Base-by-base conservation (phyloP, 768 basidiomycete species). In the Tylopilus vinaceipallidus region DNA sequence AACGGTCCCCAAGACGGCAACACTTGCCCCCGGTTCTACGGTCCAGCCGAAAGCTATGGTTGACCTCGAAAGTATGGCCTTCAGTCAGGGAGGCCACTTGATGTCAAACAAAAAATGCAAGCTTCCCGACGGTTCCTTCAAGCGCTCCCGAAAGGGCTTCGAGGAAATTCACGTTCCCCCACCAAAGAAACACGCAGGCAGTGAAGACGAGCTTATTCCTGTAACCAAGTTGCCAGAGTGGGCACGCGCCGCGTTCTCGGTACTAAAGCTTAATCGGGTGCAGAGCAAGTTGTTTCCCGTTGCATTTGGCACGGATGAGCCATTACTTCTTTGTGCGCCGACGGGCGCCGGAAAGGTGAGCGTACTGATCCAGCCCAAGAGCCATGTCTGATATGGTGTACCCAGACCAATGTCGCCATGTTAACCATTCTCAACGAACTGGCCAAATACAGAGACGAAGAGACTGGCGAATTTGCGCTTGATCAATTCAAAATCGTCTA, bases 51-150 rank as follows among this genome's bases (percentile, higher is more conserved):
- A 92, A 57, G 77, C 76, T 33, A 85, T 81, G 0, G 79, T 99
- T 30, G 97, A 98, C 65, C 76, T 99, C 45, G 94, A 97, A 60
- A 81, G 82, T 51, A 88, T 98, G 86, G 86, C 91, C n/a, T 99
- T 99, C 71, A 83, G 84, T 39, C 94, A 98, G 61, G 97, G 95
- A 20, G 94, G 91, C 0, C 95, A 98, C 53, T 73, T 98, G 53
- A 99, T 98, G 95, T 91, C 91, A 14, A 98, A 98, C 75, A 98
- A 98, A 72, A 98, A 98, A 73, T 91, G 88, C 73, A 97, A 95
- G 66, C 83, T 98, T 3, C 97, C 97, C 0, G 93, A 97, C 34
- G 97, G 97, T 4, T 97, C 94, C 14, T 95, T 98, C 79, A 98
- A 98, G 72, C 87, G 95, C 39, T 81, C 90, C 16, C 86, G 88